Evolutionary conservation across 2,329 filamentous ascomycete genomes (phyloP).

Genomic region (Gaeumannomyces tritici): DNA sequence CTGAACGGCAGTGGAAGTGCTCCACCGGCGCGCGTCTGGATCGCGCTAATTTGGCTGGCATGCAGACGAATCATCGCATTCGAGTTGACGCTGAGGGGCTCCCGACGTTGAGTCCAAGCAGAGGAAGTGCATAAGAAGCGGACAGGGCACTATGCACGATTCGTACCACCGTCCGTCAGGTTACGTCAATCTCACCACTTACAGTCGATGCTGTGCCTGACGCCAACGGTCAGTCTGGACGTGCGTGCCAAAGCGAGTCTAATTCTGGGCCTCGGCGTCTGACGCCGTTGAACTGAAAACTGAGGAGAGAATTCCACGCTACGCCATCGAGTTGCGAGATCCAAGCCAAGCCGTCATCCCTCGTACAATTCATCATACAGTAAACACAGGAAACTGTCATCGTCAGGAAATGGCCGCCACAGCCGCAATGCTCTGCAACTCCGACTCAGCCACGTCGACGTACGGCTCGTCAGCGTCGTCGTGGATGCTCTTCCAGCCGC

Average conservation of each 20-base stretch:
- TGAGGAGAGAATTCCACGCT: no score
- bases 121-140: no score
- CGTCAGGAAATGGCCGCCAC: background rate
- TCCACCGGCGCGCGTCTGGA: background rate
- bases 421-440: background rate
- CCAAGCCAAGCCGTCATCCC: background rate
- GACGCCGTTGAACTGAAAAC: no score
- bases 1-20: background rate
- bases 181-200: background rate
- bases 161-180: background rate
- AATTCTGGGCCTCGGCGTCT: no score
- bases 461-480: slow-evolving; percentile 23
- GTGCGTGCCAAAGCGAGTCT: no score
- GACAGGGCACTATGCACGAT: background rate
- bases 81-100: background rate
- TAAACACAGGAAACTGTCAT: background rate
- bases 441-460: background rate
- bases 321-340: background rate
- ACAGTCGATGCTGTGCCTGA: no score
- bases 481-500: slow-evolving; percentile 52
- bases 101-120: background rate
- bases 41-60: background rate
- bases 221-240: no score
- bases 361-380: background rate
- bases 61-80: background rate